phyloP scores from a whole-genome alignment of 2,329 filamentous ascomycete species.

The Fusarium anthophilum region DNA sequence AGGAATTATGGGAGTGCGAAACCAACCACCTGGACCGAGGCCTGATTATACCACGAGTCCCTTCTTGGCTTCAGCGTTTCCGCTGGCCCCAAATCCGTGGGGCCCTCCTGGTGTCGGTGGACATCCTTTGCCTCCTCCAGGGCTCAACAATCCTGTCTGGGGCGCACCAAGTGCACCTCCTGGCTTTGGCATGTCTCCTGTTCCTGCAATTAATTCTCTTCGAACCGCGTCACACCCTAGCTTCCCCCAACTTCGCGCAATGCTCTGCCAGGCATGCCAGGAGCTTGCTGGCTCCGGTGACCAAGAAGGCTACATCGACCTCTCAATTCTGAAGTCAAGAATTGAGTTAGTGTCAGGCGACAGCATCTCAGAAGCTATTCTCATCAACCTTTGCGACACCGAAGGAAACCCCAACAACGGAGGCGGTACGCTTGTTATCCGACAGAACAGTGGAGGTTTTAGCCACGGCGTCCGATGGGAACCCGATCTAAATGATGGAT shows the following conservation, averaged over 20 bases:
- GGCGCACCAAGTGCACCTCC: slow-evolving; percentile 47
- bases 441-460: slow-evolving; percentile 56
- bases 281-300: slow-evolving; percentile 57
- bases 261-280: slow-evolving; percentile 83
- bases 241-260: slow-evolving; percentile 76
- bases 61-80: slow-evolving; percentile 55
- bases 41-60: slow-evolving; percentile 53
- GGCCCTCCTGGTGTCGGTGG: slow-evolving; percentile 47
- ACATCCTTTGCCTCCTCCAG: slow-evolving; percentile 57
- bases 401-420: slow-evolving; percentile 88
- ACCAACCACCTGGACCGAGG: slow-evolving; percentile 61
- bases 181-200: slow-evolving; percentile 49
- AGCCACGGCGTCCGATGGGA: slow-evolving; percentile 63
- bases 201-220: slow-evolving; percentile 42
- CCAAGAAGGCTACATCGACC: slow-evolving; percentile 73
- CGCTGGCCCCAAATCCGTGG: slow-evolving; percentile 54
- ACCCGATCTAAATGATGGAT: slow-evolving; percentile 58
- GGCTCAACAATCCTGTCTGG: slow-evolving; percentile 55
- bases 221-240: slow-evolving; percentile 63
- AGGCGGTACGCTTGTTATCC: slow-evolving; percentile 84
- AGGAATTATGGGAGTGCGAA: slow-evolving; percentile 51
- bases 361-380: slow-evolving; percentile 65
- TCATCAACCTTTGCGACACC: slow-evolving; percentile 88
- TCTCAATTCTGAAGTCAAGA: slow-evolving; percentile 72
- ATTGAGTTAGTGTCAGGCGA: slow-evolving; percentile 65